A percentile compares a stretch with the other conserved stretches of the same genome.
These are phyloP conservation scores for Xanthoparmelia taractica DNA, from an alignment of 495 filamentous ascomycete genomes.

Conservation along the genomic window DNA sequence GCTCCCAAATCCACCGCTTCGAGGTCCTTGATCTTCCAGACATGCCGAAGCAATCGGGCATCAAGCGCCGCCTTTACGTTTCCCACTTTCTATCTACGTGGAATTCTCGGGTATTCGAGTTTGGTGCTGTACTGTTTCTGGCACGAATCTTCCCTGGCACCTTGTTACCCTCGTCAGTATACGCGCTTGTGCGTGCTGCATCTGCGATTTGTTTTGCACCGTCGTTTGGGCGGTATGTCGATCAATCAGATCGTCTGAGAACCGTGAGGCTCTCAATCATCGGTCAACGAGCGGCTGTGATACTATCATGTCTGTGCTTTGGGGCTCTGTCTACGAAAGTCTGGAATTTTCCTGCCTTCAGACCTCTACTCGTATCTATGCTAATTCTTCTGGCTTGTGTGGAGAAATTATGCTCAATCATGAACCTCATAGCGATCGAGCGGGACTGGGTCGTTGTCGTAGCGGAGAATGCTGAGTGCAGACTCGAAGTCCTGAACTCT, in stretches of 20 bases:
- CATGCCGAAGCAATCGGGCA: neutral
- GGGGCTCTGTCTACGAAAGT: constrained; percentile 35
- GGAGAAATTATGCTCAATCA: constrained; percentile 42
- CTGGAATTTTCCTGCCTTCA: constrained; percentile 27
- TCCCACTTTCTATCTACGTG: constrained; percentile 57
- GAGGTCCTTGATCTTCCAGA: neutral
- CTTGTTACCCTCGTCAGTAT: constrained; percentile 37
- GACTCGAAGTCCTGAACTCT: constrained; percentile 7
- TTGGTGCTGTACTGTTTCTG: constrained; percentile 47
- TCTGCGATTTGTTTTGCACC: constrained; percentile 35
- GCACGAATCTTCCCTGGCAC: constrained; percentile 44
- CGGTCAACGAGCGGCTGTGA: constrained; percentile 18
- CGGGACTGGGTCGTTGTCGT: constrained; percentile 49
- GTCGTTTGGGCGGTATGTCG: constrained; percentile 39
- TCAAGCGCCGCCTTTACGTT: constrained; percentile 33
- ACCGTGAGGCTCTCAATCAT: constrained; percentile 22
- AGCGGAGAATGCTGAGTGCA: constrained; percentile 19
- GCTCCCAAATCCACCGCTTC: neutral
- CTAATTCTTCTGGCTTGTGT: constrained; percentile 41
- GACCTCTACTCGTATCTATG: constrained; percentile 31
- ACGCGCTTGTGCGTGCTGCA: constrained; percentile 27
- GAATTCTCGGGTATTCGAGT: constrained; percentile 55
- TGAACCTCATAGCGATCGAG: constrained; percentile 52
- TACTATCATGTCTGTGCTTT: constrained; percentile 35
- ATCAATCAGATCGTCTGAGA: constrained; percentile 25